These are phyloP conservation scores for Gracilariopsis chorda DNA, from an alignment of 23 red algal genomes.

Conservation along the genomic window DNA sequence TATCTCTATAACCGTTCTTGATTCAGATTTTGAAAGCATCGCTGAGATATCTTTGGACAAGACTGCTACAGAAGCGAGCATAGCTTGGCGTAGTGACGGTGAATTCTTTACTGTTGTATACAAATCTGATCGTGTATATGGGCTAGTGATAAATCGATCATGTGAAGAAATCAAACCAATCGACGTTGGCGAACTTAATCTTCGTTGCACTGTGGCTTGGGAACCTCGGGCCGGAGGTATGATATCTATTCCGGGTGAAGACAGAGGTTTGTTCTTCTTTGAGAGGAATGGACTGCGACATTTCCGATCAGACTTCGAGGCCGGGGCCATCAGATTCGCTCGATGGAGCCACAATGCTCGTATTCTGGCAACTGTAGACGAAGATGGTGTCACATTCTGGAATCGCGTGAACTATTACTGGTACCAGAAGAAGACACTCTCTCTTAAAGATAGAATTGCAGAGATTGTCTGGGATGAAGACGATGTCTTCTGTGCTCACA, in stretches of 20 bases:
- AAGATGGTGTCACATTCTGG: background rate
- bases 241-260: background rate
- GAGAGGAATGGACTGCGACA: conserved; percentile 82
- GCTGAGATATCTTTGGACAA: background rate
- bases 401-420: conserved; percentile 38
- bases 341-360: conserved; percentile 23
- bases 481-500: background rate
- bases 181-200: background rate
- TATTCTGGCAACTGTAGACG: conserved; percentile 15
- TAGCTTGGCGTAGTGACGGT: conserved; percentile 50
- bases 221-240: conserved; percentile 62
- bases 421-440: conserved; percentile 38
- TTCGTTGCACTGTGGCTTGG: conserved; percentile 39
- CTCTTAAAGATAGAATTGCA: background rate
- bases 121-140: background rate
- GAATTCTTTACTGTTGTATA: conserved; percentile 32
- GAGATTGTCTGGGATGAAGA: conserved; percentile 47
- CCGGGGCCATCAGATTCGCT: background rate
- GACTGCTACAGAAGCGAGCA: background rate
- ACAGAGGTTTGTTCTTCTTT: conserved; percentile 45
- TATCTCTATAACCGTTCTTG: conserved; percentile 24
- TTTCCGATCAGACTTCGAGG: conserved; percentile 36
- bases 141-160: conserved; percentile 18
- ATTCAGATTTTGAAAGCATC: conserved; percentile 4
- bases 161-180: background rate